Base-by-base conservation (phyloP, 768 basidiomycete species). In the Serpula lacrymans region DNA sequence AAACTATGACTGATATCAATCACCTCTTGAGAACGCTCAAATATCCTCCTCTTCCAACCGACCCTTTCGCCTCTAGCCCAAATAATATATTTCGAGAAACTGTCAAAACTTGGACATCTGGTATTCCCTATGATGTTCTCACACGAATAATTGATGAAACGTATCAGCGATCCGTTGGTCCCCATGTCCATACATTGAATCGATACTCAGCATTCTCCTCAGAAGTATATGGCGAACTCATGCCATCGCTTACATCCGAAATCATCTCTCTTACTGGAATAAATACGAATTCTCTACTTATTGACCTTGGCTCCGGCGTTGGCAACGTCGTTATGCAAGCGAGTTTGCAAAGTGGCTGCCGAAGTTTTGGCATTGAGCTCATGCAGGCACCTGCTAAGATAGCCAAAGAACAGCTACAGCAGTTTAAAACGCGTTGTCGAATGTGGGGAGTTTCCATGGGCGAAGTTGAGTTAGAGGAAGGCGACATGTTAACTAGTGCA, bases 121-220 rank as follows among this genome's bases (percentile, higher is more conserved):
- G 78, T 3, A 56, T 93, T 20, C 85, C 82, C 0, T 69, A 78
- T 34, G 71, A 75, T 24, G 75, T 93, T 2, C 68, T 86, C 42
- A 72, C 81, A 67, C 81, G 84, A 29, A 76, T 95, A 34, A 72
- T 88, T 38, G 91, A 93, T 31, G 92, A 97, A 68, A 88, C 84
- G 26, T 98, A 99, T 54, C 91, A 97, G 55, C 80, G 96, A 20
- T 80, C 82, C 13, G 93, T 97, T 1, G 94, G 94, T 5, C 96
- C 96, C 0, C 80, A 88, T 52, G 79, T 93, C n/a, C 77, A 79
- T 38, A 76, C 74, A 42, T 72, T 98, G 39, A 82, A 76, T 54
- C 78, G 82, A 50, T 94, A 97, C 59, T 77, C 80, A 52, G 80
- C 88, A 22, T 82, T 94, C 69, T 82, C 87, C 39, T 84, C 83